These are phyloP conservation scores for Spencermartinsiella europaea DNA, from an alignment of 805 yeast genomes.

Conservation along the genomic window DNA sequence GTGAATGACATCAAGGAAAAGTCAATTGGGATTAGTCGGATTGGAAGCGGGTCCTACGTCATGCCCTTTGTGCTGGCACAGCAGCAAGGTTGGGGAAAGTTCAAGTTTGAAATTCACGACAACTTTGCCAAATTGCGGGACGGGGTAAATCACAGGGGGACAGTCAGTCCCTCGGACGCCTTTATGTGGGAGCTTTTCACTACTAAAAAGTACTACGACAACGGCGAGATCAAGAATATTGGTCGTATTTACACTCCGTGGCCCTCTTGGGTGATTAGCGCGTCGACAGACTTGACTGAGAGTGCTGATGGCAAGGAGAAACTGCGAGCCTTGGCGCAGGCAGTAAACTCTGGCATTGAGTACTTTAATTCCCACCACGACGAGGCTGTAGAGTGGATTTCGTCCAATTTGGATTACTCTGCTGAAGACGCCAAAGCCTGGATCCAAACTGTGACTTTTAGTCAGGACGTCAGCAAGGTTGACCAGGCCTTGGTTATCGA, in stretches of 20 bases:
- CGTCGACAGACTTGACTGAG: constrained; percentile 37
- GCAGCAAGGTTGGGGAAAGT: constrained; percentile 45
- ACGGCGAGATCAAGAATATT: constrained; percentile 68
- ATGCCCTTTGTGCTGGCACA: constrained; percentile 83
- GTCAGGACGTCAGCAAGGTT: constrained; percentile 43
- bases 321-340: constrained; percentile 41
- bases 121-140: constrained; percentile 73
- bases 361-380: constrained; percentile 58
- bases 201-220: constrained; percentile 76
- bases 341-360: constrained; percentile 60
- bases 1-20: constrained; percentile 53
- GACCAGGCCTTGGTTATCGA: constrained; percentile 43
- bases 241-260: constrained; percentile 93
- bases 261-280: constrained; percentile 89
- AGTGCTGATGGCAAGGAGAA: constrained; percentile 25
- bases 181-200: constrained; percentile 97
- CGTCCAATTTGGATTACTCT: constrained; percentile 66
- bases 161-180: constrained; percentile 56
- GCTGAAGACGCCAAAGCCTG: constrained; percentile 74
- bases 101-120: constrained; percentile 51
- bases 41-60: constrained; percentile 82
- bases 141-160: constrained; percentile 59
- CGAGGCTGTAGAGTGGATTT: constrained; percentile 62
- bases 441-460: constrained; percentile 72
- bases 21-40: constrained; percentile 73